Base-by-base conservation (phyloP, 768 basidiomycete species). In the Suillus placidus region DNA sequence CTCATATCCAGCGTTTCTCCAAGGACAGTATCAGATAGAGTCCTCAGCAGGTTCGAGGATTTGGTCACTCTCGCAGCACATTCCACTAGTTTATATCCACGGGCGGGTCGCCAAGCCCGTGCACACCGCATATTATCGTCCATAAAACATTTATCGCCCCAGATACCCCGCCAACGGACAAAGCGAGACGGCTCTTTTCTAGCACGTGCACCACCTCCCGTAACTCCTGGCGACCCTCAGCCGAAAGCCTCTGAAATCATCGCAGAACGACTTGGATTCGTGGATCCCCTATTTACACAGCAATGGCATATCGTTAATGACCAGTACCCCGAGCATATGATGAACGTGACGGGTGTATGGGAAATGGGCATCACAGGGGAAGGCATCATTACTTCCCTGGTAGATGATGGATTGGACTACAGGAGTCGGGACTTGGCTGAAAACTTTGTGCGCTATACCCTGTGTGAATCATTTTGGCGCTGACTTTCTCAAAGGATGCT, bases 251-350 rank as follows among this genome's bases (percentile, higher is more conserved):
- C 88, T 18, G 74, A 81, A 51, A 82, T 76, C 8, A 80, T 90
- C 43, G 89, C 87, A 10, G 75, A 84, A 43, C 81, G 83, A 13
- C 82, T 97, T 45, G 85, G 82, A 23, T 88, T 99, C 66, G 71
- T 80, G 32, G 97, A 99, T 73, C 97, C 97, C 0, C 81, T 90
- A 66, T 95, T 97, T 74, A 73, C 82, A 18, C 77, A 85, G 65
- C 97, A 99, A 81, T 99, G 97, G 97, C 97, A 98, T 80, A 82
- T 98, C 30, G 85, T 97, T 66, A 99, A 99, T 78, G 88, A 92
- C 66, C 85, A 93, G 40, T 87, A 82, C 69, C 91, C 90, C 5
- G 86, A 91, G 71, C 86, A 93, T 69, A 88, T 85, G 83, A 91
- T 99, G 89, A 99, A 99, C 72, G 92, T 95, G n/a, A 91, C 94